Evolutionary conservation across 2,329 filamentous ascomycete genomes (phyloP), one percentile per base, ranked within the genome.

Genomic region (Sodiomyces alkalinus): DNA sequence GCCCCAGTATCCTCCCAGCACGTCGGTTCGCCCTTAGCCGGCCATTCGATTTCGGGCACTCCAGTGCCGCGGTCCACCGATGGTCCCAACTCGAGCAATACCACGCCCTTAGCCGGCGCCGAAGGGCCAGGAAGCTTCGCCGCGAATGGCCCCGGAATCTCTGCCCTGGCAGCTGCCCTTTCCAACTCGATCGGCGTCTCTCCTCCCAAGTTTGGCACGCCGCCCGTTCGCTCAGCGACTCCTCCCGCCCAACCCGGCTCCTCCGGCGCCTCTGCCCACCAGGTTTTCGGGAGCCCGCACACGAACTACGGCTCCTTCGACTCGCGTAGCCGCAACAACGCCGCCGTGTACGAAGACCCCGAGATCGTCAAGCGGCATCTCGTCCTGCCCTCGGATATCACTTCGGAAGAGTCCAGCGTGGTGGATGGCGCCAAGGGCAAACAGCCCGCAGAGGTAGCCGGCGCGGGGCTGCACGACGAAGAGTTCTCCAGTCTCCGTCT

Each of bases 401-500:
- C 57, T 8, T 60, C 60, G 3, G 62, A 69, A 24, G 60, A 64
- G 18, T 54, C 57, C 1, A 57, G 52, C 1, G 41, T 48, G 36
- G 47, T 55, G 22, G 61, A 63, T 24, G 48, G 49, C 14, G 41
- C 44, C 27, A 72, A 72, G 41, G 68, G 68, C 15, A 73, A 73
- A 44, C 64, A 68, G 37, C 60, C 51, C 15, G 53, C 58, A 14
- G 42, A 43, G n/a, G 40, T 42, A 22, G 49, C 48, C 6, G 36
- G 47, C 20, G 38, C 43, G 1, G 53, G 53, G n/a, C 44, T 43
- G 41, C 66, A 72, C 35, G 72, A 77, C 5, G 80, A 90, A 33
- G 82, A 92, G 45, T 98, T 98, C 49, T 94, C 86, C 17, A 96
- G 90, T 53, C 55, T 98, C 48, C 76, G 77, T 47, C 60, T 98